Percentiles rank a stretch among this genome's conserved stretches.
These are phyloP conservation scores for Fistulifera solaris DNA, from an alignment of 108 stramenopile genomes.

Conservation along the genomic window DNA sequence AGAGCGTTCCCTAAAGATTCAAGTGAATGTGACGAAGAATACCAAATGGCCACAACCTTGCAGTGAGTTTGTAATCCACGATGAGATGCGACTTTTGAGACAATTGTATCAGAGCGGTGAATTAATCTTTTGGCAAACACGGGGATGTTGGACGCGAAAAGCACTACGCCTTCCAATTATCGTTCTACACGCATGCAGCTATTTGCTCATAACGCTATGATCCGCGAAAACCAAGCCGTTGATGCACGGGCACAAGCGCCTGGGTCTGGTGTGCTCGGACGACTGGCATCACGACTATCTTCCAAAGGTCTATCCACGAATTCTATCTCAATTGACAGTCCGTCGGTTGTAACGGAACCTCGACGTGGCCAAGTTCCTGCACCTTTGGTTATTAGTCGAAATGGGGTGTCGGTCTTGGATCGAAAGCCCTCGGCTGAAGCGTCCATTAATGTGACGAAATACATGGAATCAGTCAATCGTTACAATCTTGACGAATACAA, in stretches of 20 bases:
- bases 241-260: slow-evolving; percentile 20
- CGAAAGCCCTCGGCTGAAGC: slow-evolving; percentile 14
- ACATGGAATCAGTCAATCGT: slow-evolving; percentile 5
- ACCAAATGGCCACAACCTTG: slow-evolving; percentile 20
- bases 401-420: not conserved
- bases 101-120: slow-evolving; percentile 28
- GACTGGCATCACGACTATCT: slow-evolving; percentile 16
- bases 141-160: slow-evolving; percentile 16
- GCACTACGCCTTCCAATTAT: slow-evolving; percentile 12
- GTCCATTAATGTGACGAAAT: slow-evolving; percentile 37
- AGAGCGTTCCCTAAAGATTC: slow-evolving; percentile 10
- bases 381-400: not conserved
- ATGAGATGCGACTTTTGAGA: slow-evolving; percentile 9
- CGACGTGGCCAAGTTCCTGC: too few relatives aligned
- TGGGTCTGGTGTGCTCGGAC: slow-evolving; percentile 27
- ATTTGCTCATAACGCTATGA: slow-evolving; percentile 51
- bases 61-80: slow-evolving; percentile 30
- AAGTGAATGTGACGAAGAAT: slow-evolving; percentile 6
- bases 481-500: slow-evolving; percentile 1
- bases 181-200: slow-evolving; percentile 14
- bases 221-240: slow-evolving; percentile 19
- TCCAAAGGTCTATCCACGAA: slow-evolving; percentile 4
- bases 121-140: slow-evolving; percentile 35
- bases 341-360: too few relatives aligned
- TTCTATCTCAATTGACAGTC: slow-evolving; percentile 2